phyloP scores from a whole-genome alignment of 345 rosid genomes.

The Pugionium cornutum region DNA sequence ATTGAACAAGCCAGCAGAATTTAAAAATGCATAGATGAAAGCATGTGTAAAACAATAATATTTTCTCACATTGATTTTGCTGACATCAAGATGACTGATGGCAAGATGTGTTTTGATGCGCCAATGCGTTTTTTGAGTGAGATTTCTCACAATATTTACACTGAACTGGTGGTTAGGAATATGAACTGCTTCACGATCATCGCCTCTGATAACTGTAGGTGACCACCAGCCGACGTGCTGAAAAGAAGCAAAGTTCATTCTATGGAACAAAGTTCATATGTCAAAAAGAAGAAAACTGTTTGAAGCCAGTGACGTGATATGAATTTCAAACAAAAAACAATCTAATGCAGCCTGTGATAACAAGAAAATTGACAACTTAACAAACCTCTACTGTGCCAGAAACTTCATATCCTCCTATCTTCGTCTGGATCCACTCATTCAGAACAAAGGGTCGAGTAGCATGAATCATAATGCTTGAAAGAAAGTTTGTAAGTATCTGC shows the following conservation, averaged over 20 bases:
- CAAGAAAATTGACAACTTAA: constrained; percentile 20
- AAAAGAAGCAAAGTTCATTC: too few species aligned
- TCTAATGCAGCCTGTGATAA: constrained; percentile 5
- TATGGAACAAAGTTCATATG: constrained; percentile 19
- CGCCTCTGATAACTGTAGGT: constrained; percentile 91
- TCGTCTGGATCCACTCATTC: constrained; percentile 96
- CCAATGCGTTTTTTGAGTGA: constrained; percentile 96
- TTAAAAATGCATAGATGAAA: too few species aligned
- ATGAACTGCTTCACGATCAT: constrained; percentile 95
- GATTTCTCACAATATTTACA: constrained; percentile 86
- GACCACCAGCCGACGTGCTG: constrained; percentile 99
- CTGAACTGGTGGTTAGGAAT: constrained; percentile 95
- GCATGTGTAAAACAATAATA: constrained; percentile 15
- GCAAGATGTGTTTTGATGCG: constrained; percentile 87
- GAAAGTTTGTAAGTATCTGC: constrained; percentile 93
- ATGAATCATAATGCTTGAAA: constrained; percentile 91
- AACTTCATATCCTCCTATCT: constrained; percentile 92
- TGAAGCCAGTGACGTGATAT: too few species aligned
- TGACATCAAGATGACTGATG: constrained; percentile 88
- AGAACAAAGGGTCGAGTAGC: constrained; percentile 83
- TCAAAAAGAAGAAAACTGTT: not conserved
- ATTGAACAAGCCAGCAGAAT: constrained; percentile 6
- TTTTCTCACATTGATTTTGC: constrained; percentile 76
- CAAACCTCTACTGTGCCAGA: constrained; percentile 99
- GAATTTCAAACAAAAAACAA: too few species aligned